Evolutionary conservation across 306 rosid species (phyloP).

Genomic region (Cicer yamashitae): DNA sequence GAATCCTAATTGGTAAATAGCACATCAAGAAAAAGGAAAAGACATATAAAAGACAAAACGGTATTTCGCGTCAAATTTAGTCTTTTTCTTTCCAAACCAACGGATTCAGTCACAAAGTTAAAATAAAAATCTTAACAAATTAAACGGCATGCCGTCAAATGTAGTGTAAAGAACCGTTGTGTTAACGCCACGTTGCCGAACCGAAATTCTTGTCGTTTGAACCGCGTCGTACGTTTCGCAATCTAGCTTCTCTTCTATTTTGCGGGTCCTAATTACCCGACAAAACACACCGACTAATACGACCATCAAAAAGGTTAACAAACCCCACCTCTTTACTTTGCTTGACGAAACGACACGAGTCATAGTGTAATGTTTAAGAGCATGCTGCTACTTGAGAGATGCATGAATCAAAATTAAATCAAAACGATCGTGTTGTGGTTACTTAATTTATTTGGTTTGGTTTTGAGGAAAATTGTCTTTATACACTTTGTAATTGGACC

Average conservation of each 20-base stretch:
- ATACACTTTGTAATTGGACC: too few species aligned
- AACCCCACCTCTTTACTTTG: constrained; percentile 7
- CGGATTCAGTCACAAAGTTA: background rate
- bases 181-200: constrained; percentile 35
- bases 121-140: background rate
- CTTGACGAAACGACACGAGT: constrained; percentile 29
- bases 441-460: too few species aligned
- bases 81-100: constrained; percentile 8
- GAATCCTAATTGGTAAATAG: background rate
- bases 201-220: background rate
- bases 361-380: background rate
- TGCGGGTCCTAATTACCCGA: background rate
- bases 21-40: constrained; percentile 17
- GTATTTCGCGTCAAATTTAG: background rate
- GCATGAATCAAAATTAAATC: constrained; percentile 10
- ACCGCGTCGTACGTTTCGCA: constrained; percentile 16
- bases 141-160: constrained; percentile 32
- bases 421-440: background rate
- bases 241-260: background rate
- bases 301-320: constrained; percentile 22
- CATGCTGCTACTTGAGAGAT: background rate
- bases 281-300: constrained; percentile 24
- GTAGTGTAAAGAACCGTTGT: background rate
- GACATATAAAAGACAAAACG: background rate
- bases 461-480: too few species aligned